phyloP scores from a whole-genome alignment of 169 alveolate species.

The Eimeria brunetti region DNA sequence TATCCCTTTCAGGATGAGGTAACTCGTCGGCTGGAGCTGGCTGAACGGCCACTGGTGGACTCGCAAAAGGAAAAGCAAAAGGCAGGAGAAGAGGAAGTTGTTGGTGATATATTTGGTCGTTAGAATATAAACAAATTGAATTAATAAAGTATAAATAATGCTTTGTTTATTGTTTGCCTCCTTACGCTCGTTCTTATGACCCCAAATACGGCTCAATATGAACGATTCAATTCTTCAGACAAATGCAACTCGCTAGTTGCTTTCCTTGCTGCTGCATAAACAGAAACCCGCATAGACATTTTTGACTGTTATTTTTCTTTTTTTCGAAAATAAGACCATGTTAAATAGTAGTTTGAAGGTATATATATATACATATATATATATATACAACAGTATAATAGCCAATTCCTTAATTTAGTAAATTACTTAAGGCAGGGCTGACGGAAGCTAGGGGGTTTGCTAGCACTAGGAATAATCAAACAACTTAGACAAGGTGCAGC shows the following conservation, averaged over 20 bases:
- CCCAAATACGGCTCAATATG: neutral
- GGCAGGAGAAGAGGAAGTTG: neutral
- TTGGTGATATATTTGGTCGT: neutral
- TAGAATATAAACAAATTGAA: neutral
- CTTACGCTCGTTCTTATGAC: neutral
- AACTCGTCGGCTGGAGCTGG: slow-evolving; percentile 77
- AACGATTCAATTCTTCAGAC: neutral
- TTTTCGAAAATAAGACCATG: neutral
- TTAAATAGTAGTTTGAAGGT: neutral
- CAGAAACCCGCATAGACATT: neutral
- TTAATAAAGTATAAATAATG: neutral
- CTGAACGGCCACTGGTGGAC: slow-evolving; percentile 77
- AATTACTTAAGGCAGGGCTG: neutral
- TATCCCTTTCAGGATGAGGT: slow-evolving; percentile 68
- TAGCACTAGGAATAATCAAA: neutral
- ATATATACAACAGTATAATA: too few relatives aligned
- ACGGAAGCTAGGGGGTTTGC: neutral
- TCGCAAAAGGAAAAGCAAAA: slow-evolving; percentile 48
- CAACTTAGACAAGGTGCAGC: neutral
- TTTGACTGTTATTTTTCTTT: neutral
- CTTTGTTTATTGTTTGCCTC: neutral
- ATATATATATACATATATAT: too few relatives aligned
- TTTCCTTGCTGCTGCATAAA: neutral
- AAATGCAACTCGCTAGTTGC: neutral
- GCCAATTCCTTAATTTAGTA: too few relatives aligned